These are phyloP conservation scores for Chrysosporium keratinophilum DNA, from an alignment of 2,329 filamentous ascomycete species.

Conservation along the genomic window DNA sequence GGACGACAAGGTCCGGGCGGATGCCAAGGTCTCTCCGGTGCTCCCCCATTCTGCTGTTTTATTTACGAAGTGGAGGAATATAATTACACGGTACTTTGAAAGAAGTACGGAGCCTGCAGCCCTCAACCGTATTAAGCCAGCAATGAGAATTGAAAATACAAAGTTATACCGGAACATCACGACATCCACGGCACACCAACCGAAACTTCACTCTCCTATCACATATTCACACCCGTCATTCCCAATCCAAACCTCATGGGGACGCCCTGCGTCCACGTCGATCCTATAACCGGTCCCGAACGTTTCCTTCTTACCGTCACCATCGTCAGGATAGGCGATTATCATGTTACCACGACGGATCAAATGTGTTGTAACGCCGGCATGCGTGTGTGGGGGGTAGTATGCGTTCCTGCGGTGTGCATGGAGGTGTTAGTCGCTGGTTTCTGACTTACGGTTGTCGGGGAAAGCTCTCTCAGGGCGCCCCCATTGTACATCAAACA, in stretches of 20 bases:
- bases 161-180: too few species aligned
- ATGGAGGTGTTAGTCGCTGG: not conserved
- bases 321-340: conserved; percentile 48
- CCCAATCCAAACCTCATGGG: conserved; percentile 55
- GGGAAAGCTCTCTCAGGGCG: not conserved
- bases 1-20: too few species aligned
- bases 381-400: conserved; percentile 50
- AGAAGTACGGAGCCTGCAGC: too few species aligned
- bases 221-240: conserved; percentile 50
- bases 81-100: too few species aligned
- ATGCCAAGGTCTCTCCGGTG: too few species aligned
- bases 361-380: conserved; percentile 48
- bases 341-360: conserved; percentile 49
- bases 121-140: too few species aligned
- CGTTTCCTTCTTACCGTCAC: conserved; percentile 40
- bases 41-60: too few species aligned
- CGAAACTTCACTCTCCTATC: conserved; percentile 42
- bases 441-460: not conserved
- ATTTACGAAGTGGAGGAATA: too few species aligned
- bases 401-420: conserved; percentile 42
- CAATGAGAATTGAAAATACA: too few species aligned
- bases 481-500: not conserved
- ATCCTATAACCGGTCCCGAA: conserved; percentile 46
- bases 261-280: conserved; percentile 47
- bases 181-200: not conserved